Conservation (phyloP, 306 rosid species). For the Benincasa hispida region DNA sequence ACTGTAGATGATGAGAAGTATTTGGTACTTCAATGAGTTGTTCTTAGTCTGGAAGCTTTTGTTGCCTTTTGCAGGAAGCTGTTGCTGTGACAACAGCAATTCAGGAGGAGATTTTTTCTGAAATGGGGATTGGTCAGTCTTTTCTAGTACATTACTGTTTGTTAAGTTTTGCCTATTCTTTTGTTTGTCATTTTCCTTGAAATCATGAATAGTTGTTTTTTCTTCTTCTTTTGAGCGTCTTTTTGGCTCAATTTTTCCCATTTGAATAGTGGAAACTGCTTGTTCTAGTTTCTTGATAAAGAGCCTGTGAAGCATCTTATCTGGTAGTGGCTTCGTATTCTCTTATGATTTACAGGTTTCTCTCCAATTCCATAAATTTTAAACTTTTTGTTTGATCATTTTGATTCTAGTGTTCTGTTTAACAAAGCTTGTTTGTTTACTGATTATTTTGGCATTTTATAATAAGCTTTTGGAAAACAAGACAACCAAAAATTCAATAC, state of each 20-base stretch:
- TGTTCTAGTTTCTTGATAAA: not conserved
- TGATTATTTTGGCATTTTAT: not conserved
- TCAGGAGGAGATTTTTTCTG: conserved; percentile 72
- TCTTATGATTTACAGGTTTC: not conserved
- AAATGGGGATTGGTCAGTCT: conserved; percentile 73
- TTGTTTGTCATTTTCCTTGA: not conserved
- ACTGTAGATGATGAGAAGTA: not conserved
- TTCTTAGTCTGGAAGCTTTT: not conserved
- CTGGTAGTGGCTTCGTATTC: not conserved
- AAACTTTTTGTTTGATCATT: not conserved
- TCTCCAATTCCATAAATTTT: not conserved
- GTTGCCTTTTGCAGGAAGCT: conserved; percentile 52
- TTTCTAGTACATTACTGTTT: not conserved
- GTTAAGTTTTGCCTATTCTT: not conserved
- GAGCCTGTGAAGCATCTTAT: not conserved
- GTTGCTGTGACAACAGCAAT: conserved; percentile 78
- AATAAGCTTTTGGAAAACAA: not conserved
- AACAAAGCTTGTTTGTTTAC: not conserved
- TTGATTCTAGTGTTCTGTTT: not conserved
- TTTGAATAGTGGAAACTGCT: not conserved
- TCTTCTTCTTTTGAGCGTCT: not conserved
- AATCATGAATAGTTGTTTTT: not conserved
- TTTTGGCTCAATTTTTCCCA: not conserved
- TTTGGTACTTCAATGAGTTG: not conserved
- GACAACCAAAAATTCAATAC: not conserved